Conservation (phyloP, 2,329 filamentous ascomycete genomes). For the Botrytis cinerea region DNA sequence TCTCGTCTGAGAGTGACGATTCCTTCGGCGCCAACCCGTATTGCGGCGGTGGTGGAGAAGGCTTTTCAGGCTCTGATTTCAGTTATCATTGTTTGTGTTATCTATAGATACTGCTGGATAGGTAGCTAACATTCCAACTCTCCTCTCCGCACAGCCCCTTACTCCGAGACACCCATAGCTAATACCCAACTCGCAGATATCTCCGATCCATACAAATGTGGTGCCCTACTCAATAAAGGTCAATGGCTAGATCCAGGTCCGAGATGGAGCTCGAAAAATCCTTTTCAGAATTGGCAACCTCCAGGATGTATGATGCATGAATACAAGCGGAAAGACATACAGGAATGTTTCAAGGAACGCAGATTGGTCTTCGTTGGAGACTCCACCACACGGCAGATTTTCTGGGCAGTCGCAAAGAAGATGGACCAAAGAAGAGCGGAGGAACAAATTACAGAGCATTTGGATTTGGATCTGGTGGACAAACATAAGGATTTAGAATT, state of each 20-base stretch:
- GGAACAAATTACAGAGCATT: slow-evolving; percentile 42
- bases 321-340: slow-evolving; percentile 55
- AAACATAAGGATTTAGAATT: slow-evolving; percentile 51
- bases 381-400: slow-evolving; percentile 60
- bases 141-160: neutral
- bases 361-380: slow-evolving; percentile 63
- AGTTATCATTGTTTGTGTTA: slow-evolving; percentile 32
- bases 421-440: slow-evolving; percentile 48
- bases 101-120: slow-evolving; percentile 41
- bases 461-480: slow-evolving; percentile 42
- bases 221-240: slow-evolving; percentile 52
- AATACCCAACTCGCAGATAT: slow-evolving; percentile 30
- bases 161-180: neutral
- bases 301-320: slow-evolving; percentile 59
- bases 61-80: slow-evolving; percentile 32
- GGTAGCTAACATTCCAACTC: slow-evolving; percentile 28
- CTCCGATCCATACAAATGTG: slow-evolving; percentile 56
- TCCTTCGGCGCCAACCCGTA: slow-evolving; percentile 18
- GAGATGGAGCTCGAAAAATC: slow-evolving; percentile 33
- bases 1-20: slow-evolving; percentile 21
- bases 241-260: slow-evolving; percentile 49
- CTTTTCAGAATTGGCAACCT: slow-evolving; percentile 58
- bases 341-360: slow-evolving; percentile 53
- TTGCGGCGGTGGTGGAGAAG: slow-evolving; percentile 25
- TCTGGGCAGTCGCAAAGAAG: slow-evolving; percentile 56